Conservation (phyloP, 305 asterid genomes). For the Plantago lanceolata region DNA sequence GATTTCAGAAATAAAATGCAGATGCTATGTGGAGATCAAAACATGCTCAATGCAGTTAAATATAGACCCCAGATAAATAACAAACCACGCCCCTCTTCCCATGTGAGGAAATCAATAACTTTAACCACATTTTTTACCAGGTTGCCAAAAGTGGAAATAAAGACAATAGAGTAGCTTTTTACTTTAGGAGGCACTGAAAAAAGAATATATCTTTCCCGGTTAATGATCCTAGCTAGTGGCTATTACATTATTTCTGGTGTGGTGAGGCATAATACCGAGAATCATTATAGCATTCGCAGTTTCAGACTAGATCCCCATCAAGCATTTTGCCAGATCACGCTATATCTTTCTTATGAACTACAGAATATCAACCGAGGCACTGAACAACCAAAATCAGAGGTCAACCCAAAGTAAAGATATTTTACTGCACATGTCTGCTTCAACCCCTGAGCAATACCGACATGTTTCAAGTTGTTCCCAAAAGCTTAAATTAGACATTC, state of each 20-base stretch:
- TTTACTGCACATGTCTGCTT: neutral
- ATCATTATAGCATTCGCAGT: neutral
- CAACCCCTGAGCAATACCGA: neutral
- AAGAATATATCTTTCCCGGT: no score
- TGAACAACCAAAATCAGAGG: neutral
- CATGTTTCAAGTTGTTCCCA: neutral
- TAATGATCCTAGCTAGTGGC: neutral
- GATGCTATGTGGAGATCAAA: neutral
- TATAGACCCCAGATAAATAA: neutral
- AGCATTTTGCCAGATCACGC: neutral
- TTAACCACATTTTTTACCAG: no score
- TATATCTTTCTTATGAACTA: neutral
- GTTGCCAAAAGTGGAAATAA: no score
- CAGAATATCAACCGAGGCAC: neutral
- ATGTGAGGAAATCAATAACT: neutral
- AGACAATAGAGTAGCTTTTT: neutral
- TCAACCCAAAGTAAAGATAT: neutral
- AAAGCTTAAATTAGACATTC: neutral
- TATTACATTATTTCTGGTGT: neutral
- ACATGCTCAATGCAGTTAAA: neutral
- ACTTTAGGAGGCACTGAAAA: neutral
- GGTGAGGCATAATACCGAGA: neutral
- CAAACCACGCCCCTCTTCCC: neutral
- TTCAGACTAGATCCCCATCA: neutral
- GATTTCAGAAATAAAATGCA: neutral